Percentiles rank a stretch among this genome's conserved stretches.
phyloP scores from a whole-genome alignment of 257 asterid species.

The Capsicum chinense region DNA sequence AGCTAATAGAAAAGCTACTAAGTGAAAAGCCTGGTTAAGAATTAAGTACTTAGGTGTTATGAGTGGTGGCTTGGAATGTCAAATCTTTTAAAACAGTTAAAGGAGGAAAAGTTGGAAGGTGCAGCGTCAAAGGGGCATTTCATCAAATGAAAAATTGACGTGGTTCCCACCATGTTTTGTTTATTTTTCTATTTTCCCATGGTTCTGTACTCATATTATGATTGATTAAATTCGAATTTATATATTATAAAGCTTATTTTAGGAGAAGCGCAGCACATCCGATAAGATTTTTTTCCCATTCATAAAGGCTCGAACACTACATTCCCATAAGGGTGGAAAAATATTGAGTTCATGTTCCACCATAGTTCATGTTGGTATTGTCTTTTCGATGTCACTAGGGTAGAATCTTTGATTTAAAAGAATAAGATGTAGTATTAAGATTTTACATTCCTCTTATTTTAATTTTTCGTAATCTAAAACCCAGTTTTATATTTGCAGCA shows the following conservation, averaged over 20 bases:
- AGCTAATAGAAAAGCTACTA: neutral
- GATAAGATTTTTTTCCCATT: too few species aligned
- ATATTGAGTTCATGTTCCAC: too few species aligned
- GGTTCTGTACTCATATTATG: too few species aligned
- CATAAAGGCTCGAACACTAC: too few species aligned
- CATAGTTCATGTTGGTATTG: too few species aligned
- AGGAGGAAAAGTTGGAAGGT: constrained; percentile 16
- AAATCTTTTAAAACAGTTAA: neutral
- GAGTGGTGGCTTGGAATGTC: neutral
- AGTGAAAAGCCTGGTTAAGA: constrained; percentile 21
- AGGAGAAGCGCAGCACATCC: too few species aligned
- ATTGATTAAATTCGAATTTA: neutral
- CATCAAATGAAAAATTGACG: constrained; percentile 39
- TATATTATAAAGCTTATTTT: neutral
- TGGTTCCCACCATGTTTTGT: constrained; percentile 44
- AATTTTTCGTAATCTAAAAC: too few species aligned
- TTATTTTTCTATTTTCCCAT: neutral
- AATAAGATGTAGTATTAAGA: too few species aligned
- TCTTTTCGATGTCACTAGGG: neutral
- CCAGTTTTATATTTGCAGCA: too few species aligned
- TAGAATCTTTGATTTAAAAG: neutral
- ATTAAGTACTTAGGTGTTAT: neutral
- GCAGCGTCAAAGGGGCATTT: constrained; percentile 24
- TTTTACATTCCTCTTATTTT: too few species aligned
- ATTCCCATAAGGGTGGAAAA: too few species aligned